Evolutionary conservation across 2,329 filamentous ascomycete genomes (phyloP), one percentile per base, ranked within the genome.

Genomic region (Ascocoryne sarcoides): DNA sequence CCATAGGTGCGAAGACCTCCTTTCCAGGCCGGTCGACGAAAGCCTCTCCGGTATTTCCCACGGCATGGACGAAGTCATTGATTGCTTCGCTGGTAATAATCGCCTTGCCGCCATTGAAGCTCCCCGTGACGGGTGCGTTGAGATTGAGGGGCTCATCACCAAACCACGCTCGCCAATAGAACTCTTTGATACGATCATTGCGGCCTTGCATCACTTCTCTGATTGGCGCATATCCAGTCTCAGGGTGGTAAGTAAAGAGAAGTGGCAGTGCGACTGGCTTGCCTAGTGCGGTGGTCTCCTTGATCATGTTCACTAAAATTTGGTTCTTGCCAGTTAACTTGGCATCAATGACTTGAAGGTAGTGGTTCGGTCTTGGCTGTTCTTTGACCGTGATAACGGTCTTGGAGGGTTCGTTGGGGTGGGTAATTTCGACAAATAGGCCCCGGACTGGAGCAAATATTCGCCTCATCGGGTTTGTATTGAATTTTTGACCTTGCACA

Each of bases 91-190:
- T 80, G 4, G 87, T 95, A 52, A 98, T 89, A 18, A 76, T 87
- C 4, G 87, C 77, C 52, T 81, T 80, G 50, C 92, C 92, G 59
- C 92, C 92, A 51, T 92, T 86, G 59, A 98, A 98, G 52, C 79
- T 81, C 59, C 85, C 83, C 4, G 86, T 89, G 38, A 95, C 84
- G 26, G 85, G 73, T 12, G 84, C 82, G 55, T 95, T 82, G 40
- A 95, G 84, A 40, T 93, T 82, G 37, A 93, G 73, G 32, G 73
- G 65, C 57, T 95, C 89, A 45, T 89, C 75, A 31, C 88, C 92
- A 55, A 98, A 98, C 92, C 92, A 98, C 51, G 93, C 82, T 53
- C 82, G 81, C 79, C 94, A 98, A 73, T 98, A 98, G 63, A 98
- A 98, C 64, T 95, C 86, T 72, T 98, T 98, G 71, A 98, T 96